These are phyloP conservation scores for Claviceps lovelessii DNA, from an alignment of 2,329 filamentous ascomycete genomes.

Conservation along the genomic window DNA sequence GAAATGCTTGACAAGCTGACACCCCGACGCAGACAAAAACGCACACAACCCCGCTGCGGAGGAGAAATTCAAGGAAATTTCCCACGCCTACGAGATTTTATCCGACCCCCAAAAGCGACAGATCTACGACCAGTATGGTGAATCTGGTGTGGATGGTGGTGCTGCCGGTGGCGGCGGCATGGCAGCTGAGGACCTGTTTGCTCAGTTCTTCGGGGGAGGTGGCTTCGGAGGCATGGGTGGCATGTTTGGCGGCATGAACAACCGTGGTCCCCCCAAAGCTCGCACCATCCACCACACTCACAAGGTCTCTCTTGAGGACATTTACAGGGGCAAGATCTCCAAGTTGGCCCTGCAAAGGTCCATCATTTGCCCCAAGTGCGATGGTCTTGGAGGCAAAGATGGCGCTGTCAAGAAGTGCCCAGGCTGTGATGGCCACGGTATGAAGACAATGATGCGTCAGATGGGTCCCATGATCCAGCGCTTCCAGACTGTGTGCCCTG, in stretches of 20 bases:
- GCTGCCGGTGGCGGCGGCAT: constrained; percentile 65
- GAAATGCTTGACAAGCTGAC: not conserved
- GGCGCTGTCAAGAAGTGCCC: constrained; percentile 89
- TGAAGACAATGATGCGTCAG: constrained; percentile 99
- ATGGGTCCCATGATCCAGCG: constrained; percentile 99
- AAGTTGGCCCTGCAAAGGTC: constrained; percentile 96
- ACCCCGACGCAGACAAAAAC: constrained; percentile 65
- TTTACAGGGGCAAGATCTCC: constrained; percentile 94
- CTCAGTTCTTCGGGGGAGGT: constrained; percentile 85
- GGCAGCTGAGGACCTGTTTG: constrained; percentile 91
- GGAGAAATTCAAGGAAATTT: constrained; percentile 97
- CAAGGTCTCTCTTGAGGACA: constrained; percentile 94
- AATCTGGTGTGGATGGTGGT: constrained; percentile 87
- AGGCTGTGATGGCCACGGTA: constrained; percentile 84
- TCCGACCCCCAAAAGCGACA: constrained; percentile 83
- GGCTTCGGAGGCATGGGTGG: constrained; percentile 50
- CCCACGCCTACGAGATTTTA: constrained; percentile 87
- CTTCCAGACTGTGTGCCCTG: constrained; percentile 97
- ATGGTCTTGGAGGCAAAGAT: constrained; percentile 90
- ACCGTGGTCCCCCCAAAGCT: constrained; percentile 71
- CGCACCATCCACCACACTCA: constrained; percentile 96
- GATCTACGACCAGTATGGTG: constrained; percentile 93
- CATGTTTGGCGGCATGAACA: constrained; percentile 64
- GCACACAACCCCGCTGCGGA: constrained; percentile 81
- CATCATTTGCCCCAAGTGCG: constrained; percentile 89